Evolutionary conservation across 352 stramenopile species (phyloP).

Genomic region (Phytophthora niederhauseri): DNA sequence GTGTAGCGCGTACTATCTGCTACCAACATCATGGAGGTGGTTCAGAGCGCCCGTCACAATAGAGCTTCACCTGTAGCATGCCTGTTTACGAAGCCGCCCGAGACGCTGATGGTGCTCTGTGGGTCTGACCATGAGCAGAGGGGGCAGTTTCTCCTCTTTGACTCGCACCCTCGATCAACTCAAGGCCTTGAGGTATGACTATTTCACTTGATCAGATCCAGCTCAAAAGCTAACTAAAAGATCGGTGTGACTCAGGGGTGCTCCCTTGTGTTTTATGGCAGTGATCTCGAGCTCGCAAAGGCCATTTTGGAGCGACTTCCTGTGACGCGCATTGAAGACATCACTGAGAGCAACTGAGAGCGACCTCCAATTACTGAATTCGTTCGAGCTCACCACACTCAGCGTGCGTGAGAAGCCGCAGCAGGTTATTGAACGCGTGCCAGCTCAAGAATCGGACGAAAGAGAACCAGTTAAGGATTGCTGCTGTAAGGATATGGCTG

Average conservation of each 20-base stretch:
- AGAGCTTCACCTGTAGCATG: background rate
- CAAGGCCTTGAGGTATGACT: background rate
- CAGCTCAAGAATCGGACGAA: background rate
- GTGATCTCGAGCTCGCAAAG: background rate
- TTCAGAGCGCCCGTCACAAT: background rate
- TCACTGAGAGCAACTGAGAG: background rate
- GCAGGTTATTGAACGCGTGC: background rate
- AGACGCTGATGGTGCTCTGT: background rate
- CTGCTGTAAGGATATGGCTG: background rate
- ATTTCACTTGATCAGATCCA: no score
- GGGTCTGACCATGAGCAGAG: background rate
- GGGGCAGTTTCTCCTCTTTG: background rate
- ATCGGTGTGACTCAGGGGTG: background rate
- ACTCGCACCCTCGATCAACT: background rate
- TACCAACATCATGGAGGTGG: background rate
- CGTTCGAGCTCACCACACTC: background rate
- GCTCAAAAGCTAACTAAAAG: no score
- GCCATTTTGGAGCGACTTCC: background rate
- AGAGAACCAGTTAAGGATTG: background rate
- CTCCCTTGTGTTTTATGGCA: background rate
- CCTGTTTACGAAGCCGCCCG: background rate
- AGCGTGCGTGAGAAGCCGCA: background rate
- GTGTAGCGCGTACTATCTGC: background rate
- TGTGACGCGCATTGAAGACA: background rate
- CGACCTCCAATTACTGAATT: background rate